phyloP scores from a whole-genome alignment of 2,329 filamentous ascomycete species.

The Microascus cirrosus region DNA sequence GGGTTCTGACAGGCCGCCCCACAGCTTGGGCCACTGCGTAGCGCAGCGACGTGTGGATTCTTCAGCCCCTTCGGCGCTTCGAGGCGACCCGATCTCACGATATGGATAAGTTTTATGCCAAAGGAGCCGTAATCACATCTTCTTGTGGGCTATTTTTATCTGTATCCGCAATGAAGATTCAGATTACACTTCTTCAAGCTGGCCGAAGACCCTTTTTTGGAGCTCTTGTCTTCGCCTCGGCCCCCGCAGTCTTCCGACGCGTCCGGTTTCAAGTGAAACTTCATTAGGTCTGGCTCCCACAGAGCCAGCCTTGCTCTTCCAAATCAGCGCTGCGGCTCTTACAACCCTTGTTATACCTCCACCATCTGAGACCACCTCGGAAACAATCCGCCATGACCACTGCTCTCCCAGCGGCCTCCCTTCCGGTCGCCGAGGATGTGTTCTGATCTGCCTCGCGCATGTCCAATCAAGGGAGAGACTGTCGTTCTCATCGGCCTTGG shows the following conservation, averaged over 20 bases:
- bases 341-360: conserved; percentile 3
- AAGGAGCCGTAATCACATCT: neutral
- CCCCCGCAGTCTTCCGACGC: conserved; percentile 22
- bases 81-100: neutral
- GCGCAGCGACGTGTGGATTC: neutral
- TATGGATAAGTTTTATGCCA: neutral
- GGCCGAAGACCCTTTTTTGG: neutral
- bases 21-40: neutral
- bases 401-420: neutral
- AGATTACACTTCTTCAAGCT: too few relatives aligned
- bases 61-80: neutral
- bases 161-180: too few relatives aligned
- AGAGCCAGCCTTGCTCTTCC: conserved; percentile 13
- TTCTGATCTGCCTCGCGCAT: neutral
- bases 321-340: conserved; percentile 14
- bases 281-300: neutral
- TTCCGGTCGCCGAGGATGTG: neutral
- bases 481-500: neutral
- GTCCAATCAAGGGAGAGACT: neutral
- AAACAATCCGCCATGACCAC: neutral
- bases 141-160: neutral
- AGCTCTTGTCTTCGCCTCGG: neutral
- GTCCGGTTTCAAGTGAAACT: conserved; percentile 36
- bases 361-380: conserved; percentile 14
- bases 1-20: neutral